These are phyloP conservation scores for Cupressus sempervirens DNA, from an alignment of 75 land plant species.

Conservation along the genomic window DNA sequence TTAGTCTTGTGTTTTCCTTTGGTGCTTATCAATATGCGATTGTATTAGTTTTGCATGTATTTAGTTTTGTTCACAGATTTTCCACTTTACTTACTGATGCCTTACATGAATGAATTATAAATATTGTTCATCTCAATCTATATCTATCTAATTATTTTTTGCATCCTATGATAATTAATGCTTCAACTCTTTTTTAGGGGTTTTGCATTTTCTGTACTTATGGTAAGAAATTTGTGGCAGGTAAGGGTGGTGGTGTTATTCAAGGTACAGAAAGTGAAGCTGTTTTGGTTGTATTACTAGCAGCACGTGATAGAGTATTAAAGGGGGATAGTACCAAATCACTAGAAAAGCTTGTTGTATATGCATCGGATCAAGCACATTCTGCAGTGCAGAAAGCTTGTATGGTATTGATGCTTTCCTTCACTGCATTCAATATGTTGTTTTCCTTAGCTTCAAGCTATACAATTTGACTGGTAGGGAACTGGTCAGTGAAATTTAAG, in stretches of 20 bases:
- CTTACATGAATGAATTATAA: neutral
- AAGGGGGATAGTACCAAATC: constrained; percentile 39
- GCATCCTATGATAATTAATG: neutral
- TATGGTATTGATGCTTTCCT: constrained; percentile 37
- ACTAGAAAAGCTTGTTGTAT: constrained; percentile 70
- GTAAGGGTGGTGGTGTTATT: constrained; percentile 89
- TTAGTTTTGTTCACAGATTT: neutral
- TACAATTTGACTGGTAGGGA: neutral
- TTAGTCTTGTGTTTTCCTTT: neutral
- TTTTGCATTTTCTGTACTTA: neutral
- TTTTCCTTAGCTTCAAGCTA: neutral
- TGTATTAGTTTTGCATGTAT: neutral
- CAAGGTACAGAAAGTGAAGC: constrained; percentile 96
- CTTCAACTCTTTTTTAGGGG: neutral
- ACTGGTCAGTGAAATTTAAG: neutral
- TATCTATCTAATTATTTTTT: neutral
- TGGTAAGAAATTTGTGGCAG: neutral
- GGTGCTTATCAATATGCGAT: neutral
- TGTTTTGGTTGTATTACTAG: constrained; percentile 66
- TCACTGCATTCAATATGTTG: neutral
- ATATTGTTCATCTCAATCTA: neutral
- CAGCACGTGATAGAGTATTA: constrained; percentile 68
- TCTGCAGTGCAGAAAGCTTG: constrained; percentile 72
- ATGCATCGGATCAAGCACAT: constrained; percentile 87
- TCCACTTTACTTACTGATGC: neutral